Conservation (phyloP, 148 eudicot species). For the Chenopodium suecicum region DNA sequence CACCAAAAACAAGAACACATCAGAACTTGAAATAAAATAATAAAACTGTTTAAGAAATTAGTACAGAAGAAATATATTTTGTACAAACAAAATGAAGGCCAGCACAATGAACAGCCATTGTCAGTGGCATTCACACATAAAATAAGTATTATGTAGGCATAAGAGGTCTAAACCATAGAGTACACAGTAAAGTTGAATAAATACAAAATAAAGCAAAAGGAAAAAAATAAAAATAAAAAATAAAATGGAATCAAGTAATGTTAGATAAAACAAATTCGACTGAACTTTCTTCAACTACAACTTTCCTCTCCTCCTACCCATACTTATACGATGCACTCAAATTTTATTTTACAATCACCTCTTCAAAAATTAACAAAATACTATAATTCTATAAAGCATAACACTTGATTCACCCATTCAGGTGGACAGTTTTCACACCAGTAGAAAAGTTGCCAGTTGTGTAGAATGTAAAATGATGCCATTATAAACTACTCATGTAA, state of each 20-base stretch:
- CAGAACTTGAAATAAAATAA: slow-evolving; percentile 1
- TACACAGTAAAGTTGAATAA: background rate
- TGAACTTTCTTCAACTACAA: background rate
- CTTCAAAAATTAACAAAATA: background rate
- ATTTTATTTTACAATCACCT: background rate
- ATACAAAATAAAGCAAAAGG: too few species aligned
- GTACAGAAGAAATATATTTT: background rate
- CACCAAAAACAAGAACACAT: background rate
- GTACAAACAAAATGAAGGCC: background rate
- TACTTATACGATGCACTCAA: background rate
- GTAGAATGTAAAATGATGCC: background rate
- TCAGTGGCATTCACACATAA: too few species aligned
- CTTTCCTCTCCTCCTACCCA: background rate
- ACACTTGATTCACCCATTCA: background rate
- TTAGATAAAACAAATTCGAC: background rate
- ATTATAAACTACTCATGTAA: background rate
- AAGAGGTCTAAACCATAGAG: too few species aligned
- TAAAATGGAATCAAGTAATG: background rate
- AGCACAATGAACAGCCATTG: too few species aligned
- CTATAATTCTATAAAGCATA: background rate
- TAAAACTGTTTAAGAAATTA: background rate
- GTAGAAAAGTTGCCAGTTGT: background rate
- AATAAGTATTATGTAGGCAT: background rate
- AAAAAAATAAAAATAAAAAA: background rate
- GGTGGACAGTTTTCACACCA: background rate